These are phyloP conservation scores for Coccomyxa sp. DNA, from an alignment of 139 green algal genomes.

Conservation along the genomic window DNA sequence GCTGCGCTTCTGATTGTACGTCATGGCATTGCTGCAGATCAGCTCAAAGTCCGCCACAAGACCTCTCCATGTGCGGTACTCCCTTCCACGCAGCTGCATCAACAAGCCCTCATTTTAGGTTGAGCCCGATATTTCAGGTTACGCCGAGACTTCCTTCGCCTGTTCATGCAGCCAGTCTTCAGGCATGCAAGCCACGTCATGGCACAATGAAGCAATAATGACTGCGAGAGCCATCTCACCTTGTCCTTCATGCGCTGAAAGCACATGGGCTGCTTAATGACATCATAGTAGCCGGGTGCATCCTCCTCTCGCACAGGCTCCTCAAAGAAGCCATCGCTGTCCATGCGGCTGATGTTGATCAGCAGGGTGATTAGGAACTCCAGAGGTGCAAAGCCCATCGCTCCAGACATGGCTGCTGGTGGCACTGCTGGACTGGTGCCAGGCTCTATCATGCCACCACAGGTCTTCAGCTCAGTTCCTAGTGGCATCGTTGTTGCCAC, in stretches of 20 bases:
- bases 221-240: constrained; percentile 14
- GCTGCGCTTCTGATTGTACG: constrained; percentile 56
- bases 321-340: constrained; percentile 49
- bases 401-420: no score
- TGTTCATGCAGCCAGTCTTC: neutral
- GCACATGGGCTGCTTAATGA: constrained; percentile 63
- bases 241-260: constrained; percentile 55
- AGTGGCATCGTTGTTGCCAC: neutral
- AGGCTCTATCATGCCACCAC: neutral
- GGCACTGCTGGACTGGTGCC: neutral
- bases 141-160: neutral
- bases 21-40: constrained; percentile 61
- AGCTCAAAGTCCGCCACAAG: constrained; percentile 67
- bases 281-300: constrained; percentile 45
- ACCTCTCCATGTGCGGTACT: constrained; percentile 19
- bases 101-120: neutral
- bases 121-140: neutral
- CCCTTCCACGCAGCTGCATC: neutral
- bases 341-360: constrained; percentile 15
- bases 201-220: neutral
- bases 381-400: neutral
- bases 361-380: constrained; percentile 28
- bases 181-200: neutral
- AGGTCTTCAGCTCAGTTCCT: neutral
- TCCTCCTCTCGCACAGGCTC: constrained; percentile 41